A percentile compares a stretch with the other conserved stretches of the same genome.
phyloP scores from a whole-genome alignment of 192 early-diverging fungal species.

The Coemansia sp. region DNA sequence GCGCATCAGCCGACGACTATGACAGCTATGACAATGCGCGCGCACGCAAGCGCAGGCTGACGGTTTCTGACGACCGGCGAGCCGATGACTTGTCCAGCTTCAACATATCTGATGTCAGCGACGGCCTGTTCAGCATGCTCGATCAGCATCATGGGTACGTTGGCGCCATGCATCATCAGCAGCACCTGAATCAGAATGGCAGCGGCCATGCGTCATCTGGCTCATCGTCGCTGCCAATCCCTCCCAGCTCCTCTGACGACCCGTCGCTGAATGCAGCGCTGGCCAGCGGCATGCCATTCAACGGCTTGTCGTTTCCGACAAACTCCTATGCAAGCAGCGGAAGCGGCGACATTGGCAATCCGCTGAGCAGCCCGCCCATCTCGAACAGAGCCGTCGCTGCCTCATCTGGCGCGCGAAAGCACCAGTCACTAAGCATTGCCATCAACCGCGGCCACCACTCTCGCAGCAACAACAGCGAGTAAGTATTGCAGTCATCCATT shows the following conservation, averaged over 20 bases:
- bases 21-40: conserved; percentile 49
- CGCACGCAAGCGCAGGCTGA: conserved; percentile 48
- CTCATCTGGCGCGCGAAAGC: conserved; percentile 14
- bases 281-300: conserved; percentile 10
- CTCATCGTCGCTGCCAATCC: conserved; percentile 24
- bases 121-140: conserved; percentile 39
- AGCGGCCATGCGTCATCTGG: not conserved
- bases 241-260: conserved; percentile 22
- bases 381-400: conserved; percentile 8
- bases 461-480: conserved; percentile 26
- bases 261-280: conserved; percentile 15
- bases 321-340: conserved; percentile 1
- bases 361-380: conserved; percentile 19
- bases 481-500: conserved; percentile 25
- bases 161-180: not conserved
- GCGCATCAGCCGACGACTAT: conserved; percentile 31
- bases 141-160: conserved; percentile 28
- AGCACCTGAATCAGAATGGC: not conserved
- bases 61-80: conserved; percentile 43
- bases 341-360: conserved; percentile 13
- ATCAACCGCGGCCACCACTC: conserved; percentile 16
- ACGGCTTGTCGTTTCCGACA: not conserved
- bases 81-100: conserved; percentile 14
- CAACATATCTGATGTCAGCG: conserved; percentile 21
- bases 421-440: conserved; percentile 48